Evolutionary conservation across 805 yeast species (phyloP).

Genomic region (Yarrowia keelungensis): DNA sequence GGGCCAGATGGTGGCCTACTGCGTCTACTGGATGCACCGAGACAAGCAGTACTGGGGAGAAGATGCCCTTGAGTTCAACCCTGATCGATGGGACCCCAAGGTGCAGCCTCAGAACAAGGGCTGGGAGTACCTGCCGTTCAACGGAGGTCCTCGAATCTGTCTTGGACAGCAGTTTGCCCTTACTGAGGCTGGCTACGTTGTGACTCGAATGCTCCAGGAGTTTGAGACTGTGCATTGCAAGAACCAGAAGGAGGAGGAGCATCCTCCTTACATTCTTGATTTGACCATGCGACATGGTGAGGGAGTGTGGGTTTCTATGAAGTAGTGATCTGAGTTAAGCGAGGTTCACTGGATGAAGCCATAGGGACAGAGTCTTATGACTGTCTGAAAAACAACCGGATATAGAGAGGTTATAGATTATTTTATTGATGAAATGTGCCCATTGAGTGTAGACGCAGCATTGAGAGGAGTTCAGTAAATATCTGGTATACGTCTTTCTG

Average conservation of each 20-base stretch:
- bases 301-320: slow-evolving; percentile 19
- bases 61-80: slow-evolving; percentile 55
- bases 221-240: slow-evolving; percentile 13
- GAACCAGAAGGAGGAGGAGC: slow-evolving; percentile 28
- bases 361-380: too few relatives aligned
- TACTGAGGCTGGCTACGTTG: slow-evolving; percentile 59
- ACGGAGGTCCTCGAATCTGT: slow-evolving; percentile 64
- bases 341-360: neutral
- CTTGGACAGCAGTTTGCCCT: slow-evolving; percentile 64
- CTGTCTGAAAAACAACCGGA: neutral
- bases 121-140: slow-evolving; percentile 61
- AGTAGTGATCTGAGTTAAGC: neutral
- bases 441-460: neutral
- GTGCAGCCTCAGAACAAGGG: slow-evolving; percentile 48
- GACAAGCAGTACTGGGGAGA: slow-evolving; percentile 53
- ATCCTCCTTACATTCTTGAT: slow-evolving; percentile 21
- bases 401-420: slow-evolving; percentile 1
- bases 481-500: too few relatives aligned
- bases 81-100: slow-evolving; percentile 57
- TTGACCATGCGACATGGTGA: slow-evolving; percentile 23
- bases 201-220: slow-evolving; percentile 52
- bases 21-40: slow-evolving; percentile 56
- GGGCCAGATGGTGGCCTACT: slow-evolving; percentile 54
- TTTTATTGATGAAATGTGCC: neutral
- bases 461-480: too few relatives aligned